Base-by-base conservation (phyloP, 352 stramenopile genomes). In the Pythium chondricola region DNA sequence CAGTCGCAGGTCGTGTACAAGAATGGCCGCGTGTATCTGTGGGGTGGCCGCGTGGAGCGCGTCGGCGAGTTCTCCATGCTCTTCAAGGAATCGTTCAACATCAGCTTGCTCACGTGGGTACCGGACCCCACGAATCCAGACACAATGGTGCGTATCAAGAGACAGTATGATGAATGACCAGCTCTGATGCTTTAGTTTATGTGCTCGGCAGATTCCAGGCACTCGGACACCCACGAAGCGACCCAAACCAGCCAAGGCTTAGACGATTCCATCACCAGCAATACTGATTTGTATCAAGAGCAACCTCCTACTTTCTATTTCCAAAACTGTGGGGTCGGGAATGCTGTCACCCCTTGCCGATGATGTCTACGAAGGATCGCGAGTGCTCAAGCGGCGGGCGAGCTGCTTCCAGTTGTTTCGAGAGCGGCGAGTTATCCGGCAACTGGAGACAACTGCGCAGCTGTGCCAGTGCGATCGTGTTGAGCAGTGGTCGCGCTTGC, bases 41-140 rank as follows among this genome's bases (percentile, higher is more conserved):
- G 71, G 73, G 76, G 78, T 33, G 81, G 83, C 33, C 83, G 84
- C 31, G 69, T 93, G 45, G 83, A 94, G 60, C 80, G 83, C 42
- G 73, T 89, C 25, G 83, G 83, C 45, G 83, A 94, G 38, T 94
- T 92, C 60, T 67, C 83, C 11, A 57, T 91, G 72, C 68, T 92
- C 8, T 94, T 94, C 49, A 94, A 94, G 52, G 83, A 94, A 63
- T 66, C 63, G 25, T 40, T 66, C 50, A 92, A 94, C 44, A 69
- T 94, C 38, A 94, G 80, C 69, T 90, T 69, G 43, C 58, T 91
- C 54, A 73, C 79, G 25, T 94, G 83, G 73, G 73, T 87, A 30
- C 88, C 89, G 38, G 83, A 94, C 56, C 77, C 77, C 14, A 68
- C 63, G 33, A 85, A 89, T 49, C 75, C 74, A 0, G 75, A 92